phyloP scores from a whole-genome alignment of 129 eudicot genomes.

The Tagetes erecta region DNA sequence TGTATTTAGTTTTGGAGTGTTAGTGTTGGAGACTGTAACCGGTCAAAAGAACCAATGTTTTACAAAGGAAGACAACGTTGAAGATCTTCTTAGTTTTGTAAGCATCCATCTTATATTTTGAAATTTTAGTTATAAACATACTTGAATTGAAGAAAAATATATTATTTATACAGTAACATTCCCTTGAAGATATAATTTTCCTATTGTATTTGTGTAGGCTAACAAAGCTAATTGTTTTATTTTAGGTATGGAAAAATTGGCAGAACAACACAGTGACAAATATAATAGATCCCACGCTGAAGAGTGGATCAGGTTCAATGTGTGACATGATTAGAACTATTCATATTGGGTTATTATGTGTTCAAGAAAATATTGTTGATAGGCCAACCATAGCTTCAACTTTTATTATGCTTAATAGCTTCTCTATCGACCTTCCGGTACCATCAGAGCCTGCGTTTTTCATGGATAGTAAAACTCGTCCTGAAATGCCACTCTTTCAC shows the following conservation, averaged over 20 bases:
- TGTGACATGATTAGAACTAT: constrained; percentile 10
- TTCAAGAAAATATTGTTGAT: background rate
- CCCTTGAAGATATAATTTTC: background rate
- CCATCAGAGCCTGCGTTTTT: constrained; percentile 10
- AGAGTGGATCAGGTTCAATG: background rate
- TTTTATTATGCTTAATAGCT: background rate
- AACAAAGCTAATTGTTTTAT: background rate
- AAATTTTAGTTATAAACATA: background rate
- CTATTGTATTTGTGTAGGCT: background rate
- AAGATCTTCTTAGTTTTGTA: constrained; percentile 5
- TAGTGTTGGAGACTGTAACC: background rate
- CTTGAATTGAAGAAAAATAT: background rate
- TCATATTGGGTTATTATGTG: constrained; percentile 1
- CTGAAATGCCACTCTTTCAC: background rate
- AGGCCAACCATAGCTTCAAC: background rate
- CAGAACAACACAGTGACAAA: background rate
- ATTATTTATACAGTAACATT: background rate
- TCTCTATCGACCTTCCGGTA: background rate
- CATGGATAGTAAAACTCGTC: background rate
- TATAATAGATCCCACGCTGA: background rate
- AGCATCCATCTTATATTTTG: background rate
- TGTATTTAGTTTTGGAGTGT: constrained; percentile 1
- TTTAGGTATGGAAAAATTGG: constrained; percentile 6
- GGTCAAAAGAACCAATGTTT: constrained; percentile 14
- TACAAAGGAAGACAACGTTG: background rate